These are phyloP conservation scores for Achaetomiella virescens DNA, from an alignment of 495 filamentous ascomycete genomes.

Conservation along the genomic window DNA sequence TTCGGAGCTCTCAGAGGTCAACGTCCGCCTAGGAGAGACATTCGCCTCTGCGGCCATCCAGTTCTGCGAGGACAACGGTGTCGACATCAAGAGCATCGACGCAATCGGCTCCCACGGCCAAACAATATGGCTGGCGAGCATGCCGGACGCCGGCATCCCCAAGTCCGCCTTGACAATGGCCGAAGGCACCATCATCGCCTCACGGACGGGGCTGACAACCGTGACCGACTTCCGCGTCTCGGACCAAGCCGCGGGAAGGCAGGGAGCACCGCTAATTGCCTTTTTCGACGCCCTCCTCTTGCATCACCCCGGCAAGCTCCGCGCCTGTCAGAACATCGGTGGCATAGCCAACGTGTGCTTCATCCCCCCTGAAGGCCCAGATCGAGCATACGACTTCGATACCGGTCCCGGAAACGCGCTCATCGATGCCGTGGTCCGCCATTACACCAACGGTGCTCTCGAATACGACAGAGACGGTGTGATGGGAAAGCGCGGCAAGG, in stretches of 20 bases:
- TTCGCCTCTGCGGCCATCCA: conserved; percentile 45
- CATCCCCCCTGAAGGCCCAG: conserved; percentile 46
- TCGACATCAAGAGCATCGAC: conserved; percentile 46
- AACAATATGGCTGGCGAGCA: conserved; percentile 53
- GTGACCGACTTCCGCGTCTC: conserved; percentile 42
- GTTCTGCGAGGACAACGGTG: conserved; percentile 39
- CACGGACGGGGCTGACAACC: conserved; percentile 36
- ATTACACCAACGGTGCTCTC: conserved; percentile 39
- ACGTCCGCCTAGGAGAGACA: conserved; percentile 47
- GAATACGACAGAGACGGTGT: conserved; percentile 47
- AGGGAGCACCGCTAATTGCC: conserved; percentile 45
- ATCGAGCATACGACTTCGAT: conserved; percentile 50
- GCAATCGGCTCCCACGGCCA: conserved; percentile 53
- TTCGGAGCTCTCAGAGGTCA: conserved; percentile 48
- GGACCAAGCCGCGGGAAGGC: conserved; percentile 41
- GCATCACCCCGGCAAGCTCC: conserved; percentile 50
- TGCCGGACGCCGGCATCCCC: conserved; percentile 45
- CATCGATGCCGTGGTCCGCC: conserved; percentile 41
- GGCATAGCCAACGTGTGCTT: conserved; percentile 57
- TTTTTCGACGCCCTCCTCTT: conserved; percentile 48
- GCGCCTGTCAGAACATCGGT: conserved; percentile 55
- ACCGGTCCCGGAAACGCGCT: conserved; percentile 44
- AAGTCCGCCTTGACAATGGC: conserved; percentile 45
- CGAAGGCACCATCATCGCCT: conserved; percentile 39
- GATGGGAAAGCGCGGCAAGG: conserved; percentile 46